Base-by-base conservation (phyloP, 2,329 filamentous ascomycete genomes). In the Tolypocladium tropicale region DNA sequence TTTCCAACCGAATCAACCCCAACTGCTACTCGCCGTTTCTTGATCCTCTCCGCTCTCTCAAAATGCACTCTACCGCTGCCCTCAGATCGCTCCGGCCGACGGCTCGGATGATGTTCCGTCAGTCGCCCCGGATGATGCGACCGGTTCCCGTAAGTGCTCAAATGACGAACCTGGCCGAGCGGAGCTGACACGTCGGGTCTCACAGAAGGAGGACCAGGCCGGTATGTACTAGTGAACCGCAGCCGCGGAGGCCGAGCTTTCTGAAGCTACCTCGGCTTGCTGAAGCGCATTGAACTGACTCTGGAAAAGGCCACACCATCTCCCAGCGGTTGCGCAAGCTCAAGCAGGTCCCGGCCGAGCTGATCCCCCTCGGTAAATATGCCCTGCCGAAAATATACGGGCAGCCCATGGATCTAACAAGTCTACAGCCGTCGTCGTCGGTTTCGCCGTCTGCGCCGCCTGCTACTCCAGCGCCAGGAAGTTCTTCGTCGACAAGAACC, bases 241-340 rank as follows among this genome's bases (percentile, higher is more conserved):
- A 33, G 46, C 28, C 7, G n/a, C 28, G 28, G 33, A 7, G 7
- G 4, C 46, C 18, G 25, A 33, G 25, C 12, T 34, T 34, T 23
- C n/a, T 5, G 28, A 50, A 43, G 52, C 32, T 52, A 11, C 11
- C 2, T 16, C 33, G 1, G 12, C 41, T 14, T 41, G 28, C 37
- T 0, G 25, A 25, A 33, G 16, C 28, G 16, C 9, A 6, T 23
- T 21, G 30, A 32, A 28, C 36, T 53, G 48, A 54, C 21, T 16
- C 53, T 64, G 60, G 50, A 57, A 53, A 62, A 99, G 94, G 90
- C 72, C 94, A 97, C 79, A 96, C 93, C 68, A 85, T 97, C 75
- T 96, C 93, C 64, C 94, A 97, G 80, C 90, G 93, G 72, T 81
- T 99, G 68, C 89, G 92, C 72, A 87, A 85, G 72, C 81, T 96